A percentile compares a stretch with the other conserved stretches of the same genome.
phyloP scores from a whole-genome alignment of 257 asterid species.

The Solanum boliviense region DNA sequence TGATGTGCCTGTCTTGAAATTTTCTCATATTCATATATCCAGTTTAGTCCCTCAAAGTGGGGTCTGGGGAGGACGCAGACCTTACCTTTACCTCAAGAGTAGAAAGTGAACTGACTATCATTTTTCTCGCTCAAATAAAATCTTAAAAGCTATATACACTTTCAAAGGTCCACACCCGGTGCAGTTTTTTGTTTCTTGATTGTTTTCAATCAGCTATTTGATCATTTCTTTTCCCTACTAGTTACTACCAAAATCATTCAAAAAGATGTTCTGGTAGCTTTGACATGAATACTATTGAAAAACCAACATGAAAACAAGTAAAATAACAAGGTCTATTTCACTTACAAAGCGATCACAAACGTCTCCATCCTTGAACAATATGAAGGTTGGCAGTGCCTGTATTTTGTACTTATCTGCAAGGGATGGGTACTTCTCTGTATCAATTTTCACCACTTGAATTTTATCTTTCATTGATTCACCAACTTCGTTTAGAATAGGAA shows the following conservation, averaged over 20 bases:
- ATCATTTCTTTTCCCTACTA: neutral
- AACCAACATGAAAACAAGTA: neutral
- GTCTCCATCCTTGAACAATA: constrained; percentile 79
- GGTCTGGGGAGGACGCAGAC: neutral
- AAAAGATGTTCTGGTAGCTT: neutral
- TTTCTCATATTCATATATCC: neutral
- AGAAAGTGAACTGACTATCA: neutral
- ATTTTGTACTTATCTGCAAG: constrained; percentile 70
- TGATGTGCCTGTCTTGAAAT: neutral
- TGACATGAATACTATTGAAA: neutral
- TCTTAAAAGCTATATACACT: neutral
- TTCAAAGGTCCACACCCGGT: neutral
- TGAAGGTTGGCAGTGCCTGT: constrained; percentile 88
- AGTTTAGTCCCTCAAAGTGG: neutral
- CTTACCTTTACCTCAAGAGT: neutral
- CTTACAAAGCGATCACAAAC: constrained; percentile 91
- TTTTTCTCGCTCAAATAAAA: neutral
- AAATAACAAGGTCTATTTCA: constrained; percentile 1
- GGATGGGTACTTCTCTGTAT: constrained; percentile 80
- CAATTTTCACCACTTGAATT: constrained; percentile 81
- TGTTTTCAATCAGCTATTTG: neutral
- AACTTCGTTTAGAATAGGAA: constrained; percentile 73
- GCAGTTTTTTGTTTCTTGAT: neutral
- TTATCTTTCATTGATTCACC: constrained; percentile 56
- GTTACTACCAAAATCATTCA: neutral